phyloP scores from a whole-genome alignment of 2,329 filamentous ascomycete species.

The Penicillium sp. region DNA sequence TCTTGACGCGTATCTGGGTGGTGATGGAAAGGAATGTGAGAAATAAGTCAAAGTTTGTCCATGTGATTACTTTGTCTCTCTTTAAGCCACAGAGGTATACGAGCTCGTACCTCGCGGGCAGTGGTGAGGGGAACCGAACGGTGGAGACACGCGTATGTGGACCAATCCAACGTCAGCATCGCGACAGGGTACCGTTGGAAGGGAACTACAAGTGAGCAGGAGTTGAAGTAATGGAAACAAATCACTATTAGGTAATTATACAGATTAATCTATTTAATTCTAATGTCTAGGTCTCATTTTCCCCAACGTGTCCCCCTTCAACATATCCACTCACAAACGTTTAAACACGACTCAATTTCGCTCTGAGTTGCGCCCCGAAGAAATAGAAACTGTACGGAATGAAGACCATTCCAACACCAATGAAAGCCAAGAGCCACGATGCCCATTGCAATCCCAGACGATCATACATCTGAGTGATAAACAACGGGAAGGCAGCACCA shows the following conservation, averaged over 20 bases:
- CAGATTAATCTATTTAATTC: not conserved
- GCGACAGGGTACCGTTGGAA: not conserved
- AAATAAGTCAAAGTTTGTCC: not conserved
- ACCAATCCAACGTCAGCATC: not conserved
- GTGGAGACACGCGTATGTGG: not conserved
- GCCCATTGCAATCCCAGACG: slow-evolving; percentile 73
- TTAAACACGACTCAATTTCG: slow-evolving; percentile 8
- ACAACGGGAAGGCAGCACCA: slow-evolving; percentile 72
- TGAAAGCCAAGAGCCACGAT: slow-evolving; percentile 65
- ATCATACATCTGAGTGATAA: slow-evolving; percentile 74
- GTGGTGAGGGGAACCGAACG: not conserved
- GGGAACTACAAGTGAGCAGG: not conserved
- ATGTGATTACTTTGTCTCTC: not conserved
- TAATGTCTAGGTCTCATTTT: not conserved
- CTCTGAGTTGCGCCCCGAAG: slow-evolving; percentile 17
- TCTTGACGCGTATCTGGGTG: not conserved
- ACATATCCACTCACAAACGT: not conserved
- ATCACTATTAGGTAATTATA: not conserved
- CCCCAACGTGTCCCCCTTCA: not conserved
- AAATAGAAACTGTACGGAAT: slow-evolving; percentile 24
- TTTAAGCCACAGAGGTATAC: not conserved
- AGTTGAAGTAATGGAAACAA: not conserved
- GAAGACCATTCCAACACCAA: slow-evolving; percentile 22
- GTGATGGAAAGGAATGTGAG: not conserved
- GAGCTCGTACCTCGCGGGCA: not conserved